These are phyloP conservation scores for Allantophomopsis cytisporea DNA, from an alignment of 2,329 filamentous ascomycete species.

Conservation along the genomic window DNA sequence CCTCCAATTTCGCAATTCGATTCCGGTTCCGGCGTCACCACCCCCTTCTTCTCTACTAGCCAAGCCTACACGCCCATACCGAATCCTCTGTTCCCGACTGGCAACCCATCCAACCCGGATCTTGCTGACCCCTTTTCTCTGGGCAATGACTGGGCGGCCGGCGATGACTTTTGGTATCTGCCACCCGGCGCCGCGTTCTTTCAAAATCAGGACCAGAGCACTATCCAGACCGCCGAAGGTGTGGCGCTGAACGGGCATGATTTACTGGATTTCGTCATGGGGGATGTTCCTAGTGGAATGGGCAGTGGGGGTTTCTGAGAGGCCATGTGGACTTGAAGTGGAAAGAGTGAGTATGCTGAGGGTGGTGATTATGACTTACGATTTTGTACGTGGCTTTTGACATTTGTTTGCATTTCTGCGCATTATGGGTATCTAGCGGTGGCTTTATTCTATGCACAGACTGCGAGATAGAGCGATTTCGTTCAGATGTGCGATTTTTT, in stretches of 20 bases:
- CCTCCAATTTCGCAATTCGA: conserved; percentile 54
- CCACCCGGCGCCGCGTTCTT: conserved; percentile 50
- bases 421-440: too few relatives aligned
- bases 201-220: conserved; percentile 47
- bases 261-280: conserved; percentile 39
- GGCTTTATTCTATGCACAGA: too few relatives aligned
- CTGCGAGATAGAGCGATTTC: too few relatives aligned
- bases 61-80: conserved; percentile 19
- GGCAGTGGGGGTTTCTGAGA: too few relatives aligned
- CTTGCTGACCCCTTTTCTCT: conserved; percentile 13
- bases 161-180: conserved; percentile 50
- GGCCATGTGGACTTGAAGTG: too few relatives aligned
- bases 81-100: conserved; percentile 9
- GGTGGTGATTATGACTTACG: too few relatives aligned
- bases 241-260: conserved; percentile 55
- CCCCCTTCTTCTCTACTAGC: conserved; percentile 32
- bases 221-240: conserved; percentile 54
- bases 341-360: too few relatives aligned
- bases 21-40: conserved; percentile 26
- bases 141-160: conserved; percentile 11
- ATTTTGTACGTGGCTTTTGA: too few relatives aligned
- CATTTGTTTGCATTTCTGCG: too few relatives aligned
- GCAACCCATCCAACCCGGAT: conserved; percentile 21
- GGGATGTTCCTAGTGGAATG: too few relatives aligned
- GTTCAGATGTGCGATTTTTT: too few relatives aligned